Evolutionary conservation across 2,329 filamentous ascomycete species (phyloP), one percentile per base, ranked within the genome.

Genomic region (Ascochyta viciae-villosae): DNA sequence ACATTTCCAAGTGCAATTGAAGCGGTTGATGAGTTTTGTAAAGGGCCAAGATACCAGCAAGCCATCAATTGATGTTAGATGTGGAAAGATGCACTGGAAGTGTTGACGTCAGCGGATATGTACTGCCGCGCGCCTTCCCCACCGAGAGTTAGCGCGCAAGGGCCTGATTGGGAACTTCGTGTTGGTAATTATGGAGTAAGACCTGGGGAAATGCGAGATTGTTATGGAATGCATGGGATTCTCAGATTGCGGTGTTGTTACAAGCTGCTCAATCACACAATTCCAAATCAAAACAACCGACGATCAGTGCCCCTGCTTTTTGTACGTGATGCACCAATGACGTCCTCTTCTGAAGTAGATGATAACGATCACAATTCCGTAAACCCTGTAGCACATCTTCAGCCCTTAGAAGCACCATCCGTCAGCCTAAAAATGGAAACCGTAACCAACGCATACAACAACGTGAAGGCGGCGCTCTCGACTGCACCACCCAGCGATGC

Each of bases 401-500:
- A 10, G 16, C 13, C 31, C 29, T 10, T 37, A 31, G 12, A 29
- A 23, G 7, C 4, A 19, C 19, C 19, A 19, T 23, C 9, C 27
- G 0, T 6, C 13, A 23, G 12, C 10, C 27, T 19, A 22, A 45
- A 46, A 10, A 42, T 46, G 42, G 50, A 53, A 12, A 40, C 35
- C 2, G 10, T 37, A 33, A 42, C 50, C 6, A 40, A 49, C 19
- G 53, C 50, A 12, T 53, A 56, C 33, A 61, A 58, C 23, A 46
- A 13, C 22, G 54, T 46, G 23, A 64, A 62, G 48, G 45, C 55
- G 6, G 60, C 56, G 4, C 52, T 67, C 24, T 65, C 62, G 1
- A 57, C 61, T 9, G 63, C 65, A 16, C 63, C 61, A 15, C 55
- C 59, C 7, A 69, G 61, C 44, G 60, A 69, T 58, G 60, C 60